Conservation (phyloP, 2,329 filamentous ascomycete genomes). For the Arthroderma sp. region DNA sequence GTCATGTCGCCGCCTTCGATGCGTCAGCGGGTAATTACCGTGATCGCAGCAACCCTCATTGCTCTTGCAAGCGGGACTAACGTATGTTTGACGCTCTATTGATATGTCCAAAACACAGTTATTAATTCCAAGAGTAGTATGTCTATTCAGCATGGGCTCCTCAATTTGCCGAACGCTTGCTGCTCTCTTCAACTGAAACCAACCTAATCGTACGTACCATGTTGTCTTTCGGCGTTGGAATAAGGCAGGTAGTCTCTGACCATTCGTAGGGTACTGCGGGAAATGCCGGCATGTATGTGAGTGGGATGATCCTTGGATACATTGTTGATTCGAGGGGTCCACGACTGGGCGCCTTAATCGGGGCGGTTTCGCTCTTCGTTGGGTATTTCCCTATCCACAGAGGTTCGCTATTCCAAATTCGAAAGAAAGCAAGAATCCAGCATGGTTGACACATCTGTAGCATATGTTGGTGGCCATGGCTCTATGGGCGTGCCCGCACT, state of each 20-base stretch:
- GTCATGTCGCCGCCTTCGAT: constrained; percentile 1
- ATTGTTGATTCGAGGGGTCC: constrained; percentile 75
- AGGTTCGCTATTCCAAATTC: constrained; percentile 21
- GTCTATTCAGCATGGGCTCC: constrained; percentile 97
- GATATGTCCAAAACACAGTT: neutral
- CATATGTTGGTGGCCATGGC: constrained; percentile 56
- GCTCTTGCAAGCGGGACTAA: constrained; percentile 88
- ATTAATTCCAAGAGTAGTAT: constrained; percentile 48
- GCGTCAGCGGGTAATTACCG: constrained; percentile 60
- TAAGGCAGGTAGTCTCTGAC: neutral
- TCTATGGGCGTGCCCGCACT: constrained; percentile 45
- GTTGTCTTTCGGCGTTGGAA: neutral
- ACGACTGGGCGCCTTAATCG: constrained; percentile 61
- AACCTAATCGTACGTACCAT: constrained; percentile 62
- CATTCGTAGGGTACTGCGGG: constrained; percentile 38
- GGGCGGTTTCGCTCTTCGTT: constrained; percentile 55
- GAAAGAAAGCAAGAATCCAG: neutral
- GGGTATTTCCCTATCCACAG: constrained; percentile 78
- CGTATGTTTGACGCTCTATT: constrained; percentile 34
- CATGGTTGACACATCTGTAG: constrained; percentile 31
- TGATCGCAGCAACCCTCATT: constrained; percentile 70
- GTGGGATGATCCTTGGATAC: constrained; percentile 79
- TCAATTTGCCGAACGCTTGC: constrained; percentile 77
- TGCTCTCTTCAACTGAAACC: constrained; percentile 79
- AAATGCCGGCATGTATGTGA: constrained; percentile 76